Evolutionary conservation across 2,329 filamentous ascomycete genomes (phyloP).

Genomic region (Phialophora verrucosa): DNA sequence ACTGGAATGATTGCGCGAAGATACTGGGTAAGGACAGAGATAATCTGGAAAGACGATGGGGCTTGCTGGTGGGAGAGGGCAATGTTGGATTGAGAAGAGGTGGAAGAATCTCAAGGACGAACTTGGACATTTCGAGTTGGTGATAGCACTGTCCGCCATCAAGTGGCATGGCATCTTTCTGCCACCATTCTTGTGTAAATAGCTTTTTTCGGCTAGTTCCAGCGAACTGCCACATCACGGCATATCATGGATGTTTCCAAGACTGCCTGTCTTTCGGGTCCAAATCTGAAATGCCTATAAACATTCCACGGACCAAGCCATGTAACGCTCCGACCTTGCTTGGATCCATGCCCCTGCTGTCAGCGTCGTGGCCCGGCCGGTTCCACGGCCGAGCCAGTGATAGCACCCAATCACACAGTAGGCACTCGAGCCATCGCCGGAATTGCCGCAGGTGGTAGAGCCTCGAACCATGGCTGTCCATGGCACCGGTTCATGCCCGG

Average conservation of each 20-base stretch:
- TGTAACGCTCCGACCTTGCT: neutral
- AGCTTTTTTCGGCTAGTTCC: conserved; percentile 24
- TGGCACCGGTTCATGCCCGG: neutral
- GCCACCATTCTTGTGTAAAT: conserved; percentile 23
- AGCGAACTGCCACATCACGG: conserved; percentile 22
- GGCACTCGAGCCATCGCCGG: neutral
- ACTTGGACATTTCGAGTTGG: conserved; percentile 36
- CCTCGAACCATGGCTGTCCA: neutral
- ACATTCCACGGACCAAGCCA: neutral
- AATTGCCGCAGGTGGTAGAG: neutral
- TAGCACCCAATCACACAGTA: neutral
- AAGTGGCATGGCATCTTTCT: conserved; percentile 3
- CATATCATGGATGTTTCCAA: conserved; percentile 1
- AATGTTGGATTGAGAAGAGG: conserved; percentile 47
- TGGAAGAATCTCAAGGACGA: conserved; percentile 32
- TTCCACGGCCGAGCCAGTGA: neutral
- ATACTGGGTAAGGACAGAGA: conserved; percentile 50
- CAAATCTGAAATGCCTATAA: neutral
- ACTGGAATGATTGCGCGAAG: conserved; percentile 55
- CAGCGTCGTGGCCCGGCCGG: neutral
- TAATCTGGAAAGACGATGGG: conserved; percentile 52
- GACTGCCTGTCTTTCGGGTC: too few species aligned
- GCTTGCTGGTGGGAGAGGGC: conserved; percentile 50
- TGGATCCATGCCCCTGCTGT: neutral
- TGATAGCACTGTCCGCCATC: conserved; percentile 15